These are phyloP conservation scores for Starmerella vitae DNA, from an alignment of 805 yeast genomes.

Conservation along the genomic window DNA sequence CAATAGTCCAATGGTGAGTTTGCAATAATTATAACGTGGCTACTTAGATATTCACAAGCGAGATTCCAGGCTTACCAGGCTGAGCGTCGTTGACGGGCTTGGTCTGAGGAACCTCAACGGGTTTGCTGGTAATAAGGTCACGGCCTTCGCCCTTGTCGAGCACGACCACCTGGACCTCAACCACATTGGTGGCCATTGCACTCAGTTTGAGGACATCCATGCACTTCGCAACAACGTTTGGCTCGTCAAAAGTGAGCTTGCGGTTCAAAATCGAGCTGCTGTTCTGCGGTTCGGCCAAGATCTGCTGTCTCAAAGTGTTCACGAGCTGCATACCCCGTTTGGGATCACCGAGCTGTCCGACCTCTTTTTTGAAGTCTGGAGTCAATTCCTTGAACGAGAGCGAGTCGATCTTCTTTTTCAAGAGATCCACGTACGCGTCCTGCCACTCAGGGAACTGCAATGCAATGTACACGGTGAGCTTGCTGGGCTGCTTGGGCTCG, in stretches of 20 bases:
- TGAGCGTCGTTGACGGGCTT: constrained; percentile 71
- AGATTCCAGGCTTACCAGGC: constrained; percentile 88
- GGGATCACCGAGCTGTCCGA: constrained; percentile 48
- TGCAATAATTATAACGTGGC: too few relatives aligned
- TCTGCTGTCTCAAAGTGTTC: constrained; percentile 68
- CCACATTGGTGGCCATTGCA: constrained; percentile 45
- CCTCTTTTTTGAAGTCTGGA: constrained; percentile 29
- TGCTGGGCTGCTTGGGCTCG: constrained; percentile 61
- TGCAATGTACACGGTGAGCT: constrained; percentile 59
- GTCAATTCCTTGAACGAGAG: constrained; percentile 26
- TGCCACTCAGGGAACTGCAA: constrained; percentile 87
- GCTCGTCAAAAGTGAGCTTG: constrained; percentile 71
- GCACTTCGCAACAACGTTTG: constrained; percentile 44
- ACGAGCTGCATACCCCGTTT: constrained; percentile 98
- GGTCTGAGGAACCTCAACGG: constrained; percentile 49
- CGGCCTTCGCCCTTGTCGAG: constrained; percentile 60
- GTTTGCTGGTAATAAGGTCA: constrained; percentile 55
- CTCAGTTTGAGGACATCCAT: constrained; percentile 46
- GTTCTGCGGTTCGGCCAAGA: constrained; percentile 33
- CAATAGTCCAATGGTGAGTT: too few relatives aligned
- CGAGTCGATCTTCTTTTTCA: constrained; percentile 50
- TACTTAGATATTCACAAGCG: constrained; percentile 63
- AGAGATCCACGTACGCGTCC: constrained; percentile 64
- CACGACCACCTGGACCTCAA: constrained; percentile 48
- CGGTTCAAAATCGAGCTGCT: constrained; percentile 78